A percentile compares a stretch with the other conserved stretches of the same genome.
Conservation (phyloP, 306 rosid genomes). For the Mucuna pruriens region DNA sequence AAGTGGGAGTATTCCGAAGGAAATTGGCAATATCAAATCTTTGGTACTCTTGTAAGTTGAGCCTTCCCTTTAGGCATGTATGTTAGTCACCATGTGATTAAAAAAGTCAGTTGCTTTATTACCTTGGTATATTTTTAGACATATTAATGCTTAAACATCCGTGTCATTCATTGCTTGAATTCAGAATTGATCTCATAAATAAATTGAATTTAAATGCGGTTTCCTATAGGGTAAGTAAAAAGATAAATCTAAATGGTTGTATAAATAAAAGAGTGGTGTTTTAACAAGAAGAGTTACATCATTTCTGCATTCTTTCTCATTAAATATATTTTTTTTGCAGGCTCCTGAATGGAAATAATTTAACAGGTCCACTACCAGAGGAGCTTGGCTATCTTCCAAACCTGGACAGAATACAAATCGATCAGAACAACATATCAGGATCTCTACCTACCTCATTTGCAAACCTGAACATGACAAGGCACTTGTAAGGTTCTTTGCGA, state of each 20-base stretch:
- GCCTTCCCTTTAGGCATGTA: conserved; percentile 17
- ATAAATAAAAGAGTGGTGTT: background rate
- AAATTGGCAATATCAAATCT: conserved; percentile 74
- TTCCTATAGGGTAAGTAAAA: background rate
- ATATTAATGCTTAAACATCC: conserved; percentile 8
- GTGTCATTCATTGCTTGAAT: conserved; percentile 16
- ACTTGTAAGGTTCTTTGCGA: conserved; percentile 74
- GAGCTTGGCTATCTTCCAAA: conserved; percentile 81
- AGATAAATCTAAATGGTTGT: conserved; percentile 3
- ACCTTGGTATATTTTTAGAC: conserved; percentile 10
- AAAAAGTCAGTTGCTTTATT: conserved; percentile 18
- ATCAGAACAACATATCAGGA: conserved; percentile 77
- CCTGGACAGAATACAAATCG: conserved; percentile 74
- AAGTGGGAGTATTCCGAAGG: conserved; percentile 84
- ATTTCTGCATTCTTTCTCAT: conserved; percentile 13
- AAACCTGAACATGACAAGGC: conserved; percentile 58
- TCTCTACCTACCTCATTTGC: conserved; percentile 76
- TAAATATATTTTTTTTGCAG: conserved; percentile 44
- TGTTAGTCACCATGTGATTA: conserved; percentile 19
- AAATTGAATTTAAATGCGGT: conserved; percentile 9
- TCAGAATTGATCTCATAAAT: conserved; percentile 21
- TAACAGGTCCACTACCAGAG: conserved; percentile 81
- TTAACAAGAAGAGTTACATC: background rate
- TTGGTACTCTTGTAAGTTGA: conserved; percentile 80
- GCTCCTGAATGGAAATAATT: conserved; percentile 80